Evolutionary conservation across 306 rosid genomes (phyloP).

Genomic region (Begonia fuchsioides): DNA sequence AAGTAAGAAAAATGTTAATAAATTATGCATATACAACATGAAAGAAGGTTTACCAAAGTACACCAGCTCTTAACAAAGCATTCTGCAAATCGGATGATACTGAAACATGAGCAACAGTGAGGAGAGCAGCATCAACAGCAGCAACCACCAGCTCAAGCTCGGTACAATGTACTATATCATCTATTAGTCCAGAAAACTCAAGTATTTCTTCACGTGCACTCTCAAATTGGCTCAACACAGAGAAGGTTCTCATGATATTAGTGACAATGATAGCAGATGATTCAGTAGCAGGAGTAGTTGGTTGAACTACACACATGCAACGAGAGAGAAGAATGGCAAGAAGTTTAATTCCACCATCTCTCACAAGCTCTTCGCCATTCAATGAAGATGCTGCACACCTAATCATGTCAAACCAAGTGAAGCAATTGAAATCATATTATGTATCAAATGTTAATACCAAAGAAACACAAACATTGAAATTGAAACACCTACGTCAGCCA

Average conservation of each 20-base stretch:
- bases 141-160: conserved; percentile 89
- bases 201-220: conserved; percentile 84
- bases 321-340: conserved; percentile 96
- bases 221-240: conserved; percentile 82
- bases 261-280: conserved; percentile 86
- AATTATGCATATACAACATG: not conserved
- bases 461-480: conserved; percentile 5
- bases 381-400: conserved; percentile 88
- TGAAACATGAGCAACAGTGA: conserved; percentile 79
- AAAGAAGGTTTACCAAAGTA: conserved; percentile 53
- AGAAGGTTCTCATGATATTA: conserved; percentile 74
- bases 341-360: conserved; percentile 93
- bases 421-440: conserved; percentile 5
- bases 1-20: no score
- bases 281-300: conserved; percentile 81
- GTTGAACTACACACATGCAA: conserved; percentile 90
- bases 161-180: conserved; percentile 87
- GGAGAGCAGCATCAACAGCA: conserved; percentile 84
- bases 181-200: conserved; percentile 68
- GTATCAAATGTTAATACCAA: conserved; percentile 12
- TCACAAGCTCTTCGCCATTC: conserved; percentile 97
- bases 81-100: conserved; percentile 74
- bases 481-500: conserved; percentile 73
- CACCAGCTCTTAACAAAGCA: conserved; percentile 85
- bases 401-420: conserved; percentile 16